A percentile compares a stretch with the other conserved stretches of the same genome.
phyloP scores from a whole-genome alignment of 148 eudicot species.

The Gaultheria prostrata region DNA sequence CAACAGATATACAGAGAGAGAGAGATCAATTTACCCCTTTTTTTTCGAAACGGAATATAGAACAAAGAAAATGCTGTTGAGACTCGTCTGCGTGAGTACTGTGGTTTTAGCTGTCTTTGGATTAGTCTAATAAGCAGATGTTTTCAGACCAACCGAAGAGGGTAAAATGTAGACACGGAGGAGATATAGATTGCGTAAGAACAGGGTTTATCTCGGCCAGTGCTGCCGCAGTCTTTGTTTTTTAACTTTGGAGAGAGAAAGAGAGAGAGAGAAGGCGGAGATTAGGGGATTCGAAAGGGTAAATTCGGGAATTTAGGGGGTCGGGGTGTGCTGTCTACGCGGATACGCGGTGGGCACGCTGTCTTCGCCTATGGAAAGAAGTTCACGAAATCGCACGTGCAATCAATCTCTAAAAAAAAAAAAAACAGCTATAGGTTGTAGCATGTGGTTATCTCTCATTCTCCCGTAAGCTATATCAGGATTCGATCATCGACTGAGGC shows the following conservation, averaged over 20 bases:
- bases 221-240: background rate
- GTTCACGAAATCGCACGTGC: background rate
- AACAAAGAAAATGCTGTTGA: background rate
- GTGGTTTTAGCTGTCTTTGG: background rate
- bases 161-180: background rate
- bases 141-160: background rate
- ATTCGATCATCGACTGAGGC: too few relatives aligned
- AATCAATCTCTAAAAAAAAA: background rate
- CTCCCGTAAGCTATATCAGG: too few relatives aligned
- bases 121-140: background rate
- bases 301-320: conserved; percentile 11
- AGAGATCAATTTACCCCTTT: background rate
- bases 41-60: background rate
- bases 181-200: background rate
- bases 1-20: background rate
- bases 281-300: conserved; percentile 7
- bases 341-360: background rate
- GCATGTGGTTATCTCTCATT: too few relatives aligned
- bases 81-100: background rate
- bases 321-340: background rate
- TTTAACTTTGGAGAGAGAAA: background rate
- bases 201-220: background rate
- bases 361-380: background rate
- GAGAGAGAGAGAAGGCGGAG: conserved; percentile 11
- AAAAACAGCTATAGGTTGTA: too few relatives aligned